Base-by-base conservation (phyloP, 768 basidiomycete genomes). In the Mycena pura region DNA sequence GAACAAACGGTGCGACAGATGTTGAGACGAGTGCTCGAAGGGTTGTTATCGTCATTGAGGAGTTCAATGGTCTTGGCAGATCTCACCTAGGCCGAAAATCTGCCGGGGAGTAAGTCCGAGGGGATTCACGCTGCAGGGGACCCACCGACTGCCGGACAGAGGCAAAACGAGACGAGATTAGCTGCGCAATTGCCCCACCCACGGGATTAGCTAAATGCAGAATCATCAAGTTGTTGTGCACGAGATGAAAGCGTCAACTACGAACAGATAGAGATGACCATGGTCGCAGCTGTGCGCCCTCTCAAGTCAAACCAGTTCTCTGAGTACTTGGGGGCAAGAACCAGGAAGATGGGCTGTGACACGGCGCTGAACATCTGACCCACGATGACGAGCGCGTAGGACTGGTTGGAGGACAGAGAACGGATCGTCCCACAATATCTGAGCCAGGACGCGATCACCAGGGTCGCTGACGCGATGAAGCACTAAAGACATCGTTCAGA, bases 241-340 rank as follows among this genome's bases (percentile, higher is more conserved):
- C 32, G 19, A 57, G 21, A 38, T 34, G 31, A 9, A 60, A 19
- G 21, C 7, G 31, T n/a, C n/a, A n/a, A n/a, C n/a, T n/a, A 38
- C 43, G 48, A 38, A 51, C 84, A 76, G 31, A 86, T 81, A 7
- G 82, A 79, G 27, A 84, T 69, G n/a, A 82, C 70, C 83, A 84
- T 86, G 0, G 82, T 95, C 11, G 90, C 90, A 0, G 92, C 93
- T 2, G 89, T 93, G 36, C 92, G 81, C 19, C 87, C 86, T 58
- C 83, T 79, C 40, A 93, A 74, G 60, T 90, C 86, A 68, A 94
- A 95, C 92, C 92, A 95, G 28, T 74, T 84, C 70, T 95, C 90
- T 0, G 92, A 93, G 72, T 89, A 95, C 51, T 84, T 87, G 1
- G 93, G 90, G 8, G 89, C 89, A 13, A 93, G 76, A 22, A 93